Percentiles rank a stretch among this genome's conserved stretches.
phyloP scores from a whole-genome alignment of 2,329 filamentous ascomycete genomes.

The Cladosporium sp. region DNA sequence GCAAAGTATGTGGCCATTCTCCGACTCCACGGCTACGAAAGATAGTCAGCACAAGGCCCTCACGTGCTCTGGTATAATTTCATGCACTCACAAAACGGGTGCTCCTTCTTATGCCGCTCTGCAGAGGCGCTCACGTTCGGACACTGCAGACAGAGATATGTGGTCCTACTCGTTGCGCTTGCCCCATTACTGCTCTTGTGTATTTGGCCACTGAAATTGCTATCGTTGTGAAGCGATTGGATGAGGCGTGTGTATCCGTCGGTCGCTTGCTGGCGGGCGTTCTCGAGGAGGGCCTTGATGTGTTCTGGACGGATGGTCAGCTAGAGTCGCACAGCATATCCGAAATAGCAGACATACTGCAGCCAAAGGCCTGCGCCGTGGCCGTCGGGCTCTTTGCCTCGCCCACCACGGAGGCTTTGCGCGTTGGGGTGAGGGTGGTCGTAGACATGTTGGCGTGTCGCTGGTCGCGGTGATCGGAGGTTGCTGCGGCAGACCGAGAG shows the following conservation, averaged over 20 bases:
- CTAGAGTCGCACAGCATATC: neutral
- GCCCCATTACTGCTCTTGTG: conserved; percentile 44
- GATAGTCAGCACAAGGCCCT: conserved; percentile 22
- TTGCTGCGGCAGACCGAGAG: neutral
- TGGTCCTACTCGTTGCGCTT: conserved; percentile 25
- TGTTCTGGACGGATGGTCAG: conserved; percentile 54
- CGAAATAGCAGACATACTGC: conserved; percentile 30
- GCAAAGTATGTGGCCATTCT: conserved; percentile 70
- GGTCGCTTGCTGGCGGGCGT: conserved; percentile 64
- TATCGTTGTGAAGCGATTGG: conserved; percentile 65
- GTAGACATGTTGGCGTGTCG: conserved; percentile 19
- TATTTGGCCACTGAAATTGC: conserved; percentile 64
- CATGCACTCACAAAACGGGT: conserved; percentile 62
- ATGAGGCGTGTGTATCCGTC: conserved; percentile 69
- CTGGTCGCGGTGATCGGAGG: neutral
- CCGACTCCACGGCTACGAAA: conserved; percentile 67
- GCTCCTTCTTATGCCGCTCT: conserved; percentile 67
- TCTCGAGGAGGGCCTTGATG: conserved; percentile 63
- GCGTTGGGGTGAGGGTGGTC: conserved; percentile 37
- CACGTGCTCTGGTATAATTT: neutral
- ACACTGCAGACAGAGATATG: conserved; percentile 69
- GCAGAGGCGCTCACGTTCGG: conserved; percentile 63
- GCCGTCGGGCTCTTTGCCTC: conserved; percentile 33
- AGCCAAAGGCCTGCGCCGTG: conserved; percentile 40
- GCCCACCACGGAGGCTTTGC: conserved; percentile 25